phyloP scores from a whole-genome alignment of 2,329 filamentous ascomycete species.

The Exophiala bonariae region DNA sequence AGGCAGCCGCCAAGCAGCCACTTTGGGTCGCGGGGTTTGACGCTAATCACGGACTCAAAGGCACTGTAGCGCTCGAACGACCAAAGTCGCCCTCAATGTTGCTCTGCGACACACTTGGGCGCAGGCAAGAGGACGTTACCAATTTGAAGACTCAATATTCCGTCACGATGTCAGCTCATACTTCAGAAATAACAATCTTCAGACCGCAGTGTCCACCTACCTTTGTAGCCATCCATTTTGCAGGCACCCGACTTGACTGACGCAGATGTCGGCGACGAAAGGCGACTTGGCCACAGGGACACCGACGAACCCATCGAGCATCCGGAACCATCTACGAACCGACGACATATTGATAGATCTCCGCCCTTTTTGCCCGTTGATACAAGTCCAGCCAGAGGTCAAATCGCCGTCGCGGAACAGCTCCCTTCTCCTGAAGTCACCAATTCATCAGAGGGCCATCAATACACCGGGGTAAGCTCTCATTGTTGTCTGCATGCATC shows the following conservation, averaged over 20 bases:
- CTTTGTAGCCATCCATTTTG: no score
- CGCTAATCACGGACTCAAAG: no score
- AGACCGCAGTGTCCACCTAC: no score
- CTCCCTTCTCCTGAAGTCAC: background rate
- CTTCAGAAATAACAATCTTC: no score
- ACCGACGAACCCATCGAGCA: no score
- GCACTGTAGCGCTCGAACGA: no score
- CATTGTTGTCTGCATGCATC: slow-evolving; percentile 1
- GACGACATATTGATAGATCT: slow-evolving; percentile 2
- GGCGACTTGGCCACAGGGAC: no score
- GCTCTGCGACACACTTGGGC: background rate
- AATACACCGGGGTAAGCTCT: background rate
- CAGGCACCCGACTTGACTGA: no score
- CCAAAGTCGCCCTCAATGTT: background rate
- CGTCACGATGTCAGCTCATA: no score
- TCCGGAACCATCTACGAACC: background rate
- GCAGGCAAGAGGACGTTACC: background rate
- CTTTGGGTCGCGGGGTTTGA: no score
- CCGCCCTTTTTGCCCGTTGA: background rate
- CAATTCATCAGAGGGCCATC: background rate
- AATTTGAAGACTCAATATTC: slow-evolving; percentile 1
- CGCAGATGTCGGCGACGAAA: no score
- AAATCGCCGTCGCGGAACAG: slow-evolving; percentile 1
- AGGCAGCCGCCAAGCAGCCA: no score
- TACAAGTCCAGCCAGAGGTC: background rate